Base-by-base conservation (phyloP, 495 filamentous ascomycete genomes). In the Podospora pseudocomata region DNA sequence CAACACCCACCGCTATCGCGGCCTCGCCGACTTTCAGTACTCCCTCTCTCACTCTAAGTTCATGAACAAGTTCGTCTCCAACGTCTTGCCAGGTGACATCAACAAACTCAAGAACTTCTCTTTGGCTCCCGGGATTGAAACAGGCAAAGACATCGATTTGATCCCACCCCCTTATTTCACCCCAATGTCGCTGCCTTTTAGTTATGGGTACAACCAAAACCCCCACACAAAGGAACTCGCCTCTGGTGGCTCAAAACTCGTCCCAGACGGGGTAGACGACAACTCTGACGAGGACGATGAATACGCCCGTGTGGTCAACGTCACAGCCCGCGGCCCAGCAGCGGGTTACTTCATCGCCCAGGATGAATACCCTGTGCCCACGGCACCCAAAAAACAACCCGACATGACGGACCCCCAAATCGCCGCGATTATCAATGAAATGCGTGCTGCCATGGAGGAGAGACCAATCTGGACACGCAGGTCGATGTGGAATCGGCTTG, bases 391-490 rank as follows among this genome's bases (percentile, higher is more conserved):
- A 6, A 70, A 77, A 13, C 72, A 77, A 44, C 78, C 81, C 20
- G 76, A 82, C 66, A 76, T 78, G 70, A 78, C 83, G 7, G 81
- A 86, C 66, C 72, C 78, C 1, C 75, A 79, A 18, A 80, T 95
- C 59, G 88, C 83, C 60, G 74, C 79, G 18, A 81, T 90, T 54
- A 81, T 96, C 72, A 79, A 79, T 2, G 81, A 82, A 32, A 78
- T 97, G 23, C 77, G 83, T 15, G 72, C 78, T 2, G 80, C 91
- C 26, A 87, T 97, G 75, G 80, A 87, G 5, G 75, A 88, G 68
- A 86, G 94, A 1, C 93, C 94, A 4, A 89, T 96, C 72, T 96
- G 92, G 88, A 96, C 93, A 3, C 88, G 93, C 0, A 87, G 93
- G 63, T 89, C 87, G 3, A 82, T 97, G 64, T 84, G 86, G 73